Conservation (phyloP, 2,329 filamentous ascomycete species). For the Trichoderma endophyticum region DNA sequence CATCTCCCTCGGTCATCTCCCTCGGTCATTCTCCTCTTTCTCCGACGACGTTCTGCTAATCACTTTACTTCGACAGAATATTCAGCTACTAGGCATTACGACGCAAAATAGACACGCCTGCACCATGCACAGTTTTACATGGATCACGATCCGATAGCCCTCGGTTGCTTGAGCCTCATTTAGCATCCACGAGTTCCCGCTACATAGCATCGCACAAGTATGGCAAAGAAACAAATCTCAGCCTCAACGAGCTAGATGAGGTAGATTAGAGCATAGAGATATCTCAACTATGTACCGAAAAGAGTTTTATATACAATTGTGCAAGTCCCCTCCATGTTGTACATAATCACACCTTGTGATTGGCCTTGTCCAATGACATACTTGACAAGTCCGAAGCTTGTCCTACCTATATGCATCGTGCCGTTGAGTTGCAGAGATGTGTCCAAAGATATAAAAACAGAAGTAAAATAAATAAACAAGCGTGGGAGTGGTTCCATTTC, state of each 20-base stretch:
- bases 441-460: not conserved
- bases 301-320: not conserved
- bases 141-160: not conserved
- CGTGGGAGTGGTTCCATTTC: slow-evolving; percentile 13
- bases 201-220: not conserved
- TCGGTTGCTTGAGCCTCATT: not conserved
- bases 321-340: not conserved
- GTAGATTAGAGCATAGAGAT: not conserved
- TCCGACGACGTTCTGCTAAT: not conserved
- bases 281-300: not conserved
- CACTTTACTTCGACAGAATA: not conserved
- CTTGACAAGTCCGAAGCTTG: not conserved
- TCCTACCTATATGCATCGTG: not conserved
- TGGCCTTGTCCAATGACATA: not conserved
- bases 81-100: not conserved
- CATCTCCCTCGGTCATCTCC: too few relatives aligned
- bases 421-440: not conserved
- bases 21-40: not conserved
- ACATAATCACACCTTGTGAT: slow-evolving; percentile 4
- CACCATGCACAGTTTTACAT: not conserved
- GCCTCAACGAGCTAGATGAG: not conserved
- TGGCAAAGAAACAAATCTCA: not conserved
- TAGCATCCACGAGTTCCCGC: not conserved
- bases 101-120: not conserved
- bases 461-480: not conserved